Evolutionary conservation across 83 land plant species (phyloP).

Genomic region (Diphasiastrum complanatum): DNA sequence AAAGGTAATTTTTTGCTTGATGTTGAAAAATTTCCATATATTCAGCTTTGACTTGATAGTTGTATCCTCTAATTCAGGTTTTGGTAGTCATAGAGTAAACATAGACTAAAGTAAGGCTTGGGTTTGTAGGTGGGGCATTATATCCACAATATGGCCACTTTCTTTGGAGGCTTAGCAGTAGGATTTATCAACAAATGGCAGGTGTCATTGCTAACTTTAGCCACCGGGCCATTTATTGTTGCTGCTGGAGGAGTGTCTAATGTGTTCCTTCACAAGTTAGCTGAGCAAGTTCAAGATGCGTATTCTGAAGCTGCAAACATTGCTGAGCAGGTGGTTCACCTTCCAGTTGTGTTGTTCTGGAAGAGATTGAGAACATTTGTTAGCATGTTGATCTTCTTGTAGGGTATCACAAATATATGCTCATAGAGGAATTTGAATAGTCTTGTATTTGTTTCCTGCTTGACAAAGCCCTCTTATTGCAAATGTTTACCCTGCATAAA

Average conservation of each 20-base stretch:
- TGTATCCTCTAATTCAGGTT: no score
- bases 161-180: constrained; percentile 76
- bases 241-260: constrained; percentile 97
- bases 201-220: constrained; percentile 78
- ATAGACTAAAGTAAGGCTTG: not conserved
- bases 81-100: no score
- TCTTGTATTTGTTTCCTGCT: no score
- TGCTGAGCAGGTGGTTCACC: constrained; percentile 84
- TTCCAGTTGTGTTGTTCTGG: not conserved
- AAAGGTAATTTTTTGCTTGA: constrained; percentile 60
- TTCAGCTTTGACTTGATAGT: no score
- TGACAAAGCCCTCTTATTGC: no score
- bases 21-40: no score
- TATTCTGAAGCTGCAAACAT: constrained; percentile 99
- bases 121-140: constrained; percentile 87
- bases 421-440: no score
- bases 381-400: not conserved
- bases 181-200: constrained; percentile 95
- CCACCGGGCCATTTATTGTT: constrained; percentile 92
- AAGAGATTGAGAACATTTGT: not conserved
- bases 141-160: constrained; percentile 98
- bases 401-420: not conserved
- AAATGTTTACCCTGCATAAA: no score
- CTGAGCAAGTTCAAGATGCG: constrained; percentile 97
- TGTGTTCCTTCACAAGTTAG: constrained; percentile 88